Evolutionary conservation across 306 rosid species (phyloP).

Genomic region (Rosa multiflora): DNA sequence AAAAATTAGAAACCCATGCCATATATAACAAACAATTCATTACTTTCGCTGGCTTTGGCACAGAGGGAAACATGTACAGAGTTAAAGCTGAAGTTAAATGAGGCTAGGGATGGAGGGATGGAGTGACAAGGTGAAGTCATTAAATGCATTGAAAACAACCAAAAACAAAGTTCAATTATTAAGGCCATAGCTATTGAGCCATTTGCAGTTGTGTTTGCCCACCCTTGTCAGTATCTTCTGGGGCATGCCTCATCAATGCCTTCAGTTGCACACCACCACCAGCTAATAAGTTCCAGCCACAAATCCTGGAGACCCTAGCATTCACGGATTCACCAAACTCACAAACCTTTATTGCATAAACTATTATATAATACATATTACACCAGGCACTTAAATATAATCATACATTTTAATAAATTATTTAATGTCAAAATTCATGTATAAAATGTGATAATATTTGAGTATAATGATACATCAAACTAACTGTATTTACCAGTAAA

Average conservation of each 20-base stretch:
- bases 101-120: constrained; percentile 6
- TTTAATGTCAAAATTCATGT: not conserved
- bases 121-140: not conserved
- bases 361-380: not conserved
- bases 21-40: not conserved
- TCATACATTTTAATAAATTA: not conserved
- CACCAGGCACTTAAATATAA: not conserved
- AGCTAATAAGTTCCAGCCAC: constrained; percentile 12
- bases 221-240: constrained; percentile 8
- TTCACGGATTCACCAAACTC: not conserved
- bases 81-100: not conserved
- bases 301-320: constrained; percentile 13
- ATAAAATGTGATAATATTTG: not conserved
- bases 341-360: not conserved
- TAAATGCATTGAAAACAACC: not conserved
- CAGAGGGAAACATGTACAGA: not conserved
- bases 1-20: not conserved
- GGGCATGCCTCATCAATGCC: constrained; percentile 8
- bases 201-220: constrained; percentile 7
- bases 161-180: constrained; percentile 11
- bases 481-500: not conserved
- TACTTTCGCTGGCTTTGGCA: not conserved
- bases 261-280: not conserved
- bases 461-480: not conserved
- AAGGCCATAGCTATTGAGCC: not conserved